Base-by-base conservation (phyloP, 345 rosid species). In the Populus nigra region DNA sequence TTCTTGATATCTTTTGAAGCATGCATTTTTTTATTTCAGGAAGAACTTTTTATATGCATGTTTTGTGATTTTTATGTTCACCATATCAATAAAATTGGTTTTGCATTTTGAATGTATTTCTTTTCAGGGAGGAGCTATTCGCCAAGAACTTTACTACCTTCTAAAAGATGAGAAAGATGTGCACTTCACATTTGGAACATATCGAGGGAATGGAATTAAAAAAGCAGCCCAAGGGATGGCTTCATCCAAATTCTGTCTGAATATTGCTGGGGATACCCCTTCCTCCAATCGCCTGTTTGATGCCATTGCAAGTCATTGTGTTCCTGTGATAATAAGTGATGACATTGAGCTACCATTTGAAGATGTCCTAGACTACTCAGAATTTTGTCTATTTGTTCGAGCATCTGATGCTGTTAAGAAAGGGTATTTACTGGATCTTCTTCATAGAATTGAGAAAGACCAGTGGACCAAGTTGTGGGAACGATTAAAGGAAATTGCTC, bases 251-350 rank as follows among this genome's bases (percentile, higher is more conserved):
- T 93, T 92, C 78, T 95, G 99, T 88, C 89, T 93, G 50, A 87
- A 92, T 68, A 93, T 95, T 36, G 99, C 97, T 0, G 99, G 99
- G 20, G 99, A 95, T 67, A 95, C 96, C 41, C 99, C 99, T 41
- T 93, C 99, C 70, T 93, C 99, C 10, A 93, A 93, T 80, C 98
- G 98, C 75, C 94, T 95, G 55, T 95, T 93, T 65, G 98, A 95
- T 74, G 88, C 97, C 68, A 90, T 93, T 22, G 97, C 83, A 72
- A 93, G 87, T 84, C 96, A 92, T 73, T 93, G 99, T 62, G 91
- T 93, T 67, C 98, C 99, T 13, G 97, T 95, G 82, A 89, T 93
- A 16, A 88, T 95, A 78, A 93, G 99, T 23, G 99, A 95, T 71
- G 87, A 87, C 39, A 90, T 91, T 53, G 98, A 93, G 87, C 86